phyloP scores from a whole-genome alignment of 306 rosid genomes.

The Quercus ilex region DNA sequence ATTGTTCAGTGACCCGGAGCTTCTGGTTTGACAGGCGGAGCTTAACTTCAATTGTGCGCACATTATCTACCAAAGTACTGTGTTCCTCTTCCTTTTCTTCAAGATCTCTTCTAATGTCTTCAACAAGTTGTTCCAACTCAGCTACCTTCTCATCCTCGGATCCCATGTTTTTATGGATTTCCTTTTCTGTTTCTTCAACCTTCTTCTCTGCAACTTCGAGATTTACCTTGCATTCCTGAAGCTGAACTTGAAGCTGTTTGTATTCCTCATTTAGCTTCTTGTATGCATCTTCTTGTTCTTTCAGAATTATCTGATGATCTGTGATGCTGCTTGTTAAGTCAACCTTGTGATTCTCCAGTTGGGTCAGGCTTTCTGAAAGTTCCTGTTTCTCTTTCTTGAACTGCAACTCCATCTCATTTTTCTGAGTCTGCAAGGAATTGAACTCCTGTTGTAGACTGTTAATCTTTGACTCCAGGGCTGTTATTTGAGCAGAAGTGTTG shows the following conservation, averaged over 20 bases:
- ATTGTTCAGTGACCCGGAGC: conserved; percentile 92
- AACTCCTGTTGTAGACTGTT: conserved; percentile 52
- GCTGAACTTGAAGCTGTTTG: conserved; percentile 44
- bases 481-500: conserved; percentile 50
- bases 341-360: conserved; percentile 49
- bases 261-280: conserved; percentile 54
- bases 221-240: conserved; percentile 47
- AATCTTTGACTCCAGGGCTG: conserved; percentile 42
- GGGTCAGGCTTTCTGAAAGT: conserved; percentile 37
- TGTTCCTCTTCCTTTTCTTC: conserved; percentile 74
- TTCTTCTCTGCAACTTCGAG: conserved; percentile 58
- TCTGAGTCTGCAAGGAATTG: conserved; percentile 49
- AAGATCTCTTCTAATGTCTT: conserved; percentile 68
- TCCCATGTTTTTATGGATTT: conserved; percentile 34
- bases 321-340: conserved; percentile 40
- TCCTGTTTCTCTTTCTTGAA: conserved; percentile 45
- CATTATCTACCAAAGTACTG: conserved; percentile 47
- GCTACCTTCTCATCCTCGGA: conserved; percentile 55
- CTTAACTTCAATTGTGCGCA: conserved; percentile 69
- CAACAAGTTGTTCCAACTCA: conserved; percentile 59
- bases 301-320: conserved; percentile 45
- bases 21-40: conserved; percentile 97
- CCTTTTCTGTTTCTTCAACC: conserved; percentile 44
- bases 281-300: conserved; percentile 53
- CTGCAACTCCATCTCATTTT: conserved; percentile 50